Percentiles rank a stretch among this genome's conserved stretches.
Conservation (phyloP, 352 stramenopile species). For the Sclerospora graminicola region DNA sequence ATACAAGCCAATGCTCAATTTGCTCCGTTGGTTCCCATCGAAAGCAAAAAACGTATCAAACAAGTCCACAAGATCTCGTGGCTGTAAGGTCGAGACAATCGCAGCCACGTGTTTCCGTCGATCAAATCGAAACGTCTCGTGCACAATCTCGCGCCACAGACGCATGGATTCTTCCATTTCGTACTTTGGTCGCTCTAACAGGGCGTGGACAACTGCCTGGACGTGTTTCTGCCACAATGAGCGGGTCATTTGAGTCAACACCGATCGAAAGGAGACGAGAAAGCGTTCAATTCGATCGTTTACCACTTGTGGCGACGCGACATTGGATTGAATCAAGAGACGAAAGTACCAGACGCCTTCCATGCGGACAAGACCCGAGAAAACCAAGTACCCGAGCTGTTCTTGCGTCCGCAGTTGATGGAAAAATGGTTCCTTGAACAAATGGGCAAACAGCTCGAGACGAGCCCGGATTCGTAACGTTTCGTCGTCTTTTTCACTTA, state of each 20-base stretch:
- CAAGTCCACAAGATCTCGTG: slow-evolving; percentile 39
- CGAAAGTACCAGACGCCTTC: slow-evolving; percentile 58
- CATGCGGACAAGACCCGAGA: slow-evolving; percentile 32
- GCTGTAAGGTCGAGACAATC: slow-evolving; percentile 35
- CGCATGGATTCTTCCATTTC: slow-evolving; percentile 54
- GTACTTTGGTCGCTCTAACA: slow-evolving; percentile 63
- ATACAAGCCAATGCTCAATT: slow-evolving; percentile 44
- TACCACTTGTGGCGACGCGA: slow-evolving; percentile 47
- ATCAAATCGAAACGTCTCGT: slow-evolving; percentile 63
- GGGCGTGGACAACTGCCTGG: slow-evolving; percentile 42
- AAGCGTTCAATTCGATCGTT: slow-evolving; percentile 72
- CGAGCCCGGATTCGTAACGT: slow-evolving; percentile 31
- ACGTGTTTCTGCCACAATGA: slow-evolving; percentile 42
- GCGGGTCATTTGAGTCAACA: slow-evolving; percentile 23
- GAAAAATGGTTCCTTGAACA: slow-evolving; percentile 87
- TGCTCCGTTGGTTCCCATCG: slow-evolving; percentile 25
- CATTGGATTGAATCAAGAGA: slow-evolving; percentile 76
- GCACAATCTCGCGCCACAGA: slow-evolving; percentile 54
- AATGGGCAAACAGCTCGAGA: slow-evolving; percentile 76
- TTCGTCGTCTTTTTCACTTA: slow-evolving; percentile 35
- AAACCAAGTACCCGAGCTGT: slow-evolving; percentile 87
- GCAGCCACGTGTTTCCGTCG: slow-evolving; percentile 37
- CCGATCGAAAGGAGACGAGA: slow-evolving; percentile 33
- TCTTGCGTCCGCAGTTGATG: slow-evolving; percentile 90
- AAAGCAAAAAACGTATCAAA: slow-evolving; percentile 47